Evolutionary conservation across 2,329 filamentous ascomycete genomes (phyloP).

Genomic region (Xylariaceae sp.): DNA sequence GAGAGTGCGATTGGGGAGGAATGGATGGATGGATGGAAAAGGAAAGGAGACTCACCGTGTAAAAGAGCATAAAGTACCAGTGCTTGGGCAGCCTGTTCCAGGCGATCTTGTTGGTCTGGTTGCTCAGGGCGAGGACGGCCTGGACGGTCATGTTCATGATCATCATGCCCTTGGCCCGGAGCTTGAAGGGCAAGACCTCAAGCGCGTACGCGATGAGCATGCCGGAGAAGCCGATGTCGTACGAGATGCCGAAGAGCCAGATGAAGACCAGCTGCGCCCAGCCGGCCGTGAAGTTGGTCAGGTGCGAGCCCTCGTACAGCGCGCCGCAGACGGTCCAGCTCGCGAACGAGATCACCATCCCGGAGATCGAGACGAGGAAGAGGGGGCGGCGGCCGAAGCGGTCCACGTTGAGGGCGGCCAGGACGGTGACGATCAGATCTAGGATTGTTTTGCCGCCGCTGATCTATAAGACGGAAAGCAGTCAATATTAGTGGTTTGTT

Average conservation of each 20-base stretch:
- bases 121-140: slow-evolving; percentile 54
- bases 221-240: slow-evolving; percentile 55
- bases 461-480: slow-evolving; percentile 27
- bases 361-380: slow-evolving; percentile 45
- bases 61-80: slow-evolving; percentile 63
- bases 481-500: slow-evolving; percentile 4
- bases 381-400: slow-evolving; percentile 47
- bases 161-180: slow-evolving; percentile 56
- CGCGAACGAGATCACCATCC: slow-evolving; percentile 44
- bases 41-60: slow-evolving; percentile 40
- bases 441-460: slow-evolving; percentile 55
- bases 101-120: slow-evolving; percentile 59
- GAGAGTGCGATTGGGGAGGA: neutral
- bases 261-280: slow-evolving; percentile 53
- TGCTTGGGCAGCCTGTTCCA: slow-evolving; percentile 54
- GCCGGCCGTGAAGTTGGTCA: slow-evolving; percentile 41
- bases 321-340: slow-evolving; percentile 49
- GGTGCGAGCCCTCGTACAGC: slow-evolving; percentile 43
- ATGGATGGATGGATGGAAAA: neutral
- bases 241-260: slow-evolving; percentile 55
- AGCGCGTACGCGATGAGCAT: slow-evolving; percentile 53
- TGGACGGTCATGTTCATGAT: slow-evolving; percentile 61
- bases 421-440: slow-evolving; percentile 51
- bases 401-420: slow-evolving; percentile 45
- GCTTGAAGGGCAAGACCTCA: slow-evolving; percentile 53